Conservation (phyloP, 23 red algal genomes). For the Agarophyton chilense region DNA sequence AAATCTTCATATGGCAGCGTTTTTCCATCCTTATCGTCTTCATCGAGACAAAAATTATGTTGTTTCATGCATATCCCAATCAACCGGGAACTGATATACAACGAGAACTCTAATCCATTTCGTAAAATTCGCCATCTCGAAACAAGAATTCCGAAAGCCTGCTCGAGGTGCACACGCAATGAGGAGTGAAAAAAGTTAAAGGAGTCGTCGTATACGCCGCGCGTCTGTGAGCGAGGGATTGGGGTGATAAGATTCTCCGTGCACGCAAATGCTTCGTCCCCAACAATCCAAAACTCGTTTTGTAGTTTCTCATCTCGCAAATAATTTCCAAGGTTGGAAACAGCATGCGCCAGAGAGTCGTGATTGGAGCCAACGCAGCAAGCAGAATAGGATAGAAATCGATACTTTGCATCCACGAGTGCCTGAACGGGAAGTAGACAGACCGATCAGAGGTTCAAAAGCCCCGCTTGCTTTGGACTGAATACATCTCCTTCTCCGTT, state of each 20-base stretch:
- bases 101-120: not conserved
- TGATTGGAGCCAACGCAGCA: not conserved
- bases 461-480: no score
- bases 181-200: conserved; percentile 35
- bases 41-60: not conserved
- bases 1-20: no score
- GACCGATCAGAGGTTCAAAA: no score
- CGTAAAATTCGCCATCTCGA: not conserved
- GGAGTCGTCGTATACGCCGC: not conserved
- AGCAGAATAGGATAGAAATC: not conserved
- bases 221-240: not conserved
- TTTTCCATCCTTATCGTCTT: no score
- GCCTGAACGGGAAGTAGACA: not conserved
- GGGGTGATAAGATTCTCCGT: not conserved
- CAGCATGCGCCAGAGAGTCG: not conserved
- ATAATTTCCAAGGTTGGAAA: not conserved
- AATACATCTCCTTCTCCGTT: no score
- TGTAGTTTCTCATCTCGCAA: not conserved
- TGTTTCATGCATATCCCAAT: not conserved
- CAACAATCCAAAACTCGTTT: not conserved
- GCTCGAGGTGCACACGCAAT: not conserved
- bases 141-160: conserved; percentile 2
- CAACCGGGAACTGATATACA: not conserved
- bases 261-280: not conserved
- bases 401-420: not conserved